These are phyloP conservation scores for Cytospora paraplurivora DNA, from an alignment of 2,329 filamentous ascomycete genomes.

Conservation along the genomic window DNA sequence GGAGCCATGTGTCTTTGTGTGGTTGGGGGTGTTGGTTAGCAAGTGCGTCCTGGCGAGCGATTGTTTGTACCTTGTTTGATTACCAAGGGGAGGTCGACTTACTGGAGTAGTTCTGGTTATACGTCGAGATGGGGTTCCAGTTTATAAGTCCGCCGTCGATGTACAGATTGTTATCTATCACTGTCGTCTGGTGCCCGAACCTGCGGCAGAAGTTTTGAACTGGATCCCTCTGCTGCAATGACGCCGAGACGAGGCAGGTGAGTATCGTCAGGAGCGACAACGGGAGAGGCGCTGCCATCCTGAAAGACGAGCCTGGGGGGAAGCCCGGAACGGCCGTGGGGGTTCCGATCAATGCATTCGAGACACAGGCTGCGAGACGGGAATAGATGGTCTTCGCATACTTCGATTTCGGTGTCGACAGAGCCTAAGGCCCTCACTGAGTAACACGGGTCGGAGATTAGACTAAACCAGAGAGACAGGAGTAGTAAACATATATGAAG, in stretches of 20 bases:
- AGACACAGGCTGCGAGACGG: conserved; percentile 1
- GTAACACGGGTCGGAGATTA: background rate
- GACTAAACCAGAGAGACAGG: background rate
- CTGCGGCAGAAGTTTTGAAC: conserved; percentile 56
- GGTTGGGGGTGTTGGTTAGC: background rate
- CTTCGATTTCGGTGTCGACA: background rate
- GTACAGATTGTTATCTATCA: conserved; percentile 61
- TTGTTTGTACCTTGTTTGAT: background rate
- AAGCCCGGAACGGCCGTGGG: conserved; percentile 16
- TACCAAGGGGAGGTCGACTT: conserved; percentile 33
- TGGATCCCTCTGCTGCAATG: conserved; percentile 49
- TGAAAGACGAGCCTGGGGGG: conserved; percentile 2
- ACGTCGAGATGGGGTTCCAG: conserved; percentile 52
- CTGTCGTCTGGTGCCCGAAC: conserved; percentile 61
- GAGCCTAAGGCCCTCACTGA: background rate
- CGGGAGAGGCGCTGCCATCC: conserved; percentile 6
- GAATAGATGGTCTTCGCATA: conserved; percentile 3
- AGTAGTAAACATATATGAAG: conserved; percentile 13
- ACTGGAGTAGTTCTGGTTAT: conserved; percentile 59
- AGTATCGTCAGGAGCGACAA: conserved; percentile 9
- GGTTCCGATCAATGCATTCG: conserved; percentile 7
- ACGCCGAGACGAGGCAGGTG: conserved; percentile 14
- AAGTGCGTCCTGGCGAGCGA: background rate
- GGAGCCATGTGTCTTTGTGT: conserved; percentile 52
- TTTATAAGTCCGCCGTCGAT: conserved; percentile 64